A percentile compares a stretch with the other conserved stretches of the same genome.
Evolutionary conservation across 2,329 filamentous ascomycete genomes (phyloP).

Genomic region (Blumeriella jaapii): DNA sequence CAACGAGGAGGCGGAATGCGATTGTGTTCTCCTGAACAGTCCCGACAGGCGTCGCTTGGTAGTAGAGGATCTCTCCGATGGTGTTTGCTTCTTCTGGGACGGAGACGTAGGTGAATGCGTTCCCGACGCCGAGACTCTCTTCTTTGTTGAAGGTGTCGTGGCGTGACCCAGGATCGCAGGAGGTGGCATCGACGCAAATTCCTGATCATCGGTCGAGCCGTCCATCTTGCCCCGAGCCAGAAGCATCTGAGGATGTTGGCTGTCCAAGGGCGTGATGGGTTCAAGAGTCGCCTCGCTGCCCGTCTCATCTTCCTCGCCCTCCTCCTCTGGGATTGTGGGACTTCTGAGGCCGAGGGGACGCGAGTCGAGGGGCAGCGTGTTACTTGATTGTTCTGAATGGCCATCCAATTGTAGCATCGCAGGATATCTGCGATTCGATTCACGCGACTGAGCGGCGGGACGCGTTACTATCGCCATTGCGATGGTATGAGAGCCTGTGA

Average conservation of each 20-base stretch:
- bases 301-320: conserved; percentile 40
- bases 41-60: conserved; percentile 3
- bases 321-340: conserved; percentile 29
- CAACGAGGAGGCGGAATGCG: neutral
- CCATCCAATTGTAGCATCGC: no score
- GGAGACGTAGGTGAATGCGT: neutral
- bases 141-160: no score
- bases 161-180: no score
- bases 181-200: no score
- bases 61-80: conserved; percentile 2
- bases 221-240: conserved; percentile 19
- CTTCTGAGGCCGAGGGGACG: no score
- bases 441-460: no score
- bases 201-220: no score
- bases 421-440: no score
- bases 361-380: no score
- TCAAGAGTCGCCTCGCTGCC: conserved; percentile 48
- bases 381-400: no score
- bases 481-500: no score
- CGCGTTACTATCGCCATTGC: no score
- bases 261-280: conserved; percentile 49
- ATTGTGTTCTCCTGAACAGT: conserved; percentile 2
- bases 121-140: neutral
- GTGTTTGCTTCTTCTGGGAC: neutral
- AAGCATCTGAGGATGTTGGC: conserved; percentile 45